Percentiles rank a stretch among this genome's conserved stretches.
Conservation (phyloP, 2,329 filamentous ascomycete species). For the Huntiella abstrusa region DNA sequence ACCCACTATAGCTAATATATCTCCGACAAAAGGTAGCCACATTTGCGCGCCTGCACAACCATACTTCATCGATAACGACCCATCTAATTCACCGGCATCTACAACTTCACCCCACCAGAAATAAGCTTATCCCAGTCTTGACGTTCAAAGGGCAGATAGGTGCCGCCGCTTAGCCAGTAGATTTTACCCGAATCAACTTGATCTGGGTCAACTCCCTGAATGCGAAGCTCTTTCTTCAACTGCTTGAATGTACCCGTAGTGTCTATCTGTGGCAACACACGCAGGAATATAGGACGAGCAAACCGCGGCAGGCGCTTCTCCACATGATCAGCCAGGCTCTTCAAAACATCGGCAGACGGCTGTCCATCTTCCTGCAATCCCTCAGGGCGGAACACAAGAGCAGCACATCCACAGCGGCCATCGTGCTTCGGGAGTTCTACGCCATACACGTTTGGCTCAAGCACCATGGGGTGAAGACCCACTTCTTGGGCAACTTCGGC, state of each 20-base stretch:
- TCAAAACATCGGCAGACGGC: constrained; percentile 27
- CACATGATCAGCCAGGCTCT: constrained; percentile 42
- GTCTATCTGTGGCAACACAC: constrained; percentile 41
- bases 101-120: constrained; percentile 53
- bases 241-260: constrained; percentile 78
- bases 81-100: background rate
- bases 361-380: constrained; percentile 18
- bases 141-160: constrained; percentile 48
- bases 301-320: constrained; percentile 45
- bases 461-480: constrained; percentile 43
- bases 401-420: constrained; percentile 66
- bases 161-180: constrained; percentile 46
- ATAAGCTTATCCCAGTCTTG: constrained; percentile 51
- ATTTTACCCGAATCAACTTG: constrained; percentile 24
- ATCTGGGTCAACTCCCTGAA: constrained; percentile 51
- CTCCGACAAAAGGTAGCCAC: no score
- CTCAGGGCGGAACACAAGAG: constrained; percentile 37
- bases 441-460: constrained; percentile 75
- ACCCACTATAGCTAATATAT: no score
- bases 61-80: no score
- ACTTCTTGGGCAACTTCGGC: constrained; percentile 64
- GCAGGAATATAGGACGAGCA: constrained; percentile 60
- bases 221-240: constrained; percentile 56
- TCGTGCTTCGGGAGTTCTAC: constrained; percentile 65
- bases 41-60: no score